Evolutionary conservation across 2,329 filamentous ascomycete species (phyloP).

Genomic region (Pestalotiopsis sp.): DNA sequence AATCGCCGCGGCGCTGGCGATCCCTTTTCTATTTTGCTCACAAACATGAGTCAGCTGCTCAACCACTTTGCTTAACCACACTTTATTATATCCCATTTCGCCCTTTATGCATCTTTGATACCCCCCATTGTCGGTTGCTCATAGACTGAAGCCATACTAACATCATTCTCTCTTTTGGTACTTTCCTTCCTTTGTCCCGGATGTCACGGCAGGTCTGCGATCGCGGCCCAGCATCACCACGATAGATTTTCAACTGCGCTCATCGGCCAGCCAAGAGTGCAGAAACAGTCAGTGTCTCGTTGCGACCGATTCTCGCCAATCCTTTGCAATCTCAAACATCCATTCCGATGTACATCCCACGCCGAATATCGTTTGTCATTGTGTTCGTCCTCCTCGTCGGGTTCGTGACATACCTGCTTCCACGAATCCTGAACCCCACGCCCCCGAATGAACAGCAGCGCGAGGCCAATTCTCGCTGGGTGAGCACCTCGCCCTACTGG

Average conservation of each 20-base stretch:
- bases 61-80: neutral
- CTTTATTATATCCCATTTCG: neutral
- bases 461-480: slow-evolving; percentile 67
- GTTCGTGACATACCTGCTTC: slow-evolving; percentile 53
- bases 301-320: neutral
- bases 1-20: slow-evolving; percentile 5
- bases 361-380: slow-evolving; percentile 42
- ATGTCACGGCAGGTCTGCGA: neutral
- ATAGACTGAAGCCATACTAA: slow-evolving; percentile 7
- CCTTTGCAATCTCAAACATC: neutral
- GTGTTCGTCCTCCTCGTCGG: slow-evolving; percentile 46
- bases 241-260: neutral
- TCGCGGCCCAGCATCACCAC: neutral
- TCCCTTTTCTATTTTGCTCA: neutral
- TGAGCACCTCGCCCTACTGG: slow-evolving; percentile 72
- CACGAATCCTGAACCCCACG: slow-evolving; percentile 63
- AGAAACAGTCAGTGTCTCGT: neutral
- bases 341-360: slow-evolving; percentile 48
- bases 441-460: slow-evolving; percentile 63
- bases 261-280: neutral
- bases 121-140: neutral
- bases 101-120: neutral
- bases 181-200: neutral
- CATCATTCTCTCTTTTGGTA: neutral
- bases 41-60: neutral